Percentiles rank a stretch among this genome's conserved stretches.
Conservation (phyloP, 352 stramenopile genomes). For the Ophiocytium majus region DNA sequence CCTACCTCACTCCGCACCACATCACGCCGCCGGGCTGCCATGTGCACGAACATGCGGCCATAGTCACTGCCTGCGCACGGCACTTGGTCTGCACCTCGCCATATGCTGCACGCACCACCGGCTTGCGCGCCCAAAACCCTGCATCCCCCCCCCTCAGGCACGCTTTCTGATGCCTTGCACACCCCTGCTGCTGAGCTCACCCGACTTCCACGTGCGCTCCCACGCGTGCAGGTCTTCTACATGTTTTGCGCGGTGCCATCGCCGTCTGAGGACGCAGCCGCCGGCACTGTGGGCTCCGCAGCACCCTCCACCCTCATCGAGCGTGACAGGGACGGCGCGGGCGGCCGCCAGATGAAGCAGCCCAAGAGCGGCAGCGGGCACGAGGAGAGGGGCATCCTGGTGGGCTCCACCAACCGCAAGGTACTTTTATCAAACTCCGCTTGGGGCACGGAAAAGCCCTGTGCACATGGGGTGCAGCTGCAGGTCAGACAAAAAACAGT, state of each 20-base stretch:
- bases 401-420: background rate
- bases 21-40: background rate
- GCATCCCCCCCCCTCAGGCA: background rate
- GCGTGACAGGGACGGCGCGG: background rate
- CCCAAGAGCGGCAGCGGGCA: background rate
- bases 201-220: too few species aligned
- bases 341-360: constrained; percentile 33
- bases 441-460: too few species aligned
- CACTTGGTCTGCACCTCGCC: background rate
- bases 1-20: background rate
- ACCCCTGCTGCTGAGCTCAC: too few species aligned
- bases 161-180: background rate
- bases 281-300: background rate
- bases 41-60: background rate
- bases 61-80: constrained; percentile 17
- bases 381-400: background rate
- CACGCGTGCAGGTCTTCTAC: constrained; percentile 36
- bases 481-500: too few species aligned
- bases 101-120: background rate
- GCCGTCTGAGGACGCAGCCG: background rate
- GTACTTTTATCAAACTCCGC: too few species aligned
- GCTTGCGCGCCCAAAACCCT: background rate
- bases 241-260: constrained; percentile 24
- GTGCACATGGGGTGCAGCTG: too few species aligned
- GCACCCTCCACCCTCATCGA: background rate